phyloP scores from a whole-genome alignment of 2,329 filamentous ascomycete genomes.

The Xylariaceae sp. region DNA sequence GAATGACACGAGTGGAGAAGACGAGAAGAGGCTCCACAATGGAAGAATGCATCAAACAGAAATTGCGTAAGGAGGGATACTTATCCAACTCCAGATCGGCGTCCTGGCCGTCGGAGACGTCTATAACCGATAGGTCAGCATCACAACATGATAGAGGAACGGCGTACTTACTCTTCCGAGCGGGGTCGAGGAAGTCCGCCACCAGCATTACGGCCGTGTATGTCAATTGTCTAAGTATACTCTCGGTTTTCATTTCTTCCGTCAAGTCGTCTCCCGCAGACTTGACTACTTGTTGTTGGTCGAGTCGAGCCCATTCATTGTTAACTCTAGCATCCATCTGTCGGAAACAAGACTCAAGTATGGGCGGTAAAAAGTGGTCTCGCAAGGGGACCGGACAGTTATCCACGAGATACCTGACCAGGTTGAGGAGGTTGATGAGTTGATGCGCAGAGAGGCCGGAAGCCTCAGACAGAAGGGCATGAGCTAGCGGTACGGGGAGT shows the following conservation, averaged over 20 bases:
- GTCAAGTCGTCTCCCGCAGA: conserved; percentile 73
- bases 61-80: conserved; percentile 65
- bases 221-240: conserved; percentile 85
- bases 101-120: conserved; percentile 25
- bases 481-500: conserved; percentile 74
- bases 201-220: conserved; percentile 91
- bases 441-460: conserved; percentile 85
- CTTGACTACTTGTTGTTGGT: conserved; percentile 54
- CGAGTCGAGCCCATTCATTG: conserved; percentile 77
- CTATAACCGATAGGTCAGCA: conserved; percentile 14
- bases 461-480: conserved; percentile 78
- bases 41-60: conserved; percentile 70
- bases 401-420: conserved; percentile 83
- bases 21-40: conserved; percentile 85
- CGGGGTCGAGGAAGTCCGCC: conserved; percentile 78
- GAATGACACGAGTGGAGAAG: conserved; percentile 85
- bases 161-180: conserved; percentile 51
- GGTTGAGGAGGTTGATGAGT: conserved; percentile 84
- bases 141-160: conserved; percentile 15
- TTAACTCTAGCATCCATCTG: conserved; percentile 86
- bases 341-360: conserved; percentile 74
- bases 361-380: conserved; percentile 74
- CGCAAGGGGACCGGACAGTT: conserved; percentile 79
- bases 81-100: conserved; percentile 30
- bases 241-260: conserved; percentile 98